These are phyloP conservation scores for Viola odorata DNA, from an alignment of 345 rosid species.

Conservation along the genomic window DNA sequence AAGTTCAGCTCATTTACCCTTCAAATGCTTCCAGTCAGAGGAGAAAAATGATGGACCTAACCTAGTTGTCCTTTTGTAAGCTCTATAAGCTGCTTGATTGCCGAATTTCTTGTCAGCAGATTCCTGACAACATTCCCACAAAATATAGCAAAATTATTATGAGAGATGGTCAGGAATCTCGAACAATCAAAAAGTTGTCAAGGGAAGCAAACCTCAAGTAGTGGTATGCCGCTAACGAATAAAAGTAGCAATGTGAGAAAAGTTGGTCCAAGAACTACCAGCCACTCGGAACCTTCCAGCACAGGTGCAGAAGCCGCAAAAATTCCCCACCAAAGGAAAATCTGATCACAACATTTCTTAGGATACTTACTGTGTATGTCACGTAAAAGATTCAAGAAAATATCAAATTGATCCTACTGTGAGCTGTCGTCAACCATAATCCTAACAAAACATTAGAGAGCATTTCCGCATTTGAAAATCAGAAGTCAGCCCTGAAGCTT, in stretches of 20 bases:
- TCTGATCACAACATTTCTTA: constrained; percentile 41
- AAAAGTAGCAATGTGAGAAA: constrained; percentile 81
- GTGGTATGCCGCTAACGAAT: constrained; percentile 79
- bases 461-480: no score
- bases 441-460: no score
- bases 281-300: constrained; percentile 75
- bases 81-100: constrained; percentile 52
- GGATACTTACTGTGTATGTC: no score
- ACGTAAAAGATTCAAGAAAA: no score
- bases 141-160: not conserved
- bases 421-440: no score
- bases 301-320: constrained; percentile 69
- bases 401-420: no score
- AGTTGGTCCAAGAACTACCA: constrained; percentile 73
- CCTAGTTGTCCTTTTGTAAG: constrained; percentile 76
- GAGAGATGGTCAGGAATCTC: not conserved
- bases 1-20: constrained; percentile 6
- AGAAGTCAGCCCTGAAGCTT: no score
- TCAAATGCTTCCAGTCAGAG: not conserved
- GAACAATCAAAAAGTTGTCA: not conserved
- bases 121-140: constrained; percentile 36
- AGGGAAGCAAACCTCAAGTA: constrained; percentile 70
- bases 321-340: constrained; percentile 90
- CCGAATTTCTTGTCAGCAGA: constrained; percentile 84
- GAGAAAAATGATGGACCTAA: constrained; percentile 12